A percentile compares a stretch with the other conserved stretches of the same genome.
Evolutionary conservation across 257 asterid genomes (phyloP).

Genomic region (Solanum pimpinellifolium): DNA sequence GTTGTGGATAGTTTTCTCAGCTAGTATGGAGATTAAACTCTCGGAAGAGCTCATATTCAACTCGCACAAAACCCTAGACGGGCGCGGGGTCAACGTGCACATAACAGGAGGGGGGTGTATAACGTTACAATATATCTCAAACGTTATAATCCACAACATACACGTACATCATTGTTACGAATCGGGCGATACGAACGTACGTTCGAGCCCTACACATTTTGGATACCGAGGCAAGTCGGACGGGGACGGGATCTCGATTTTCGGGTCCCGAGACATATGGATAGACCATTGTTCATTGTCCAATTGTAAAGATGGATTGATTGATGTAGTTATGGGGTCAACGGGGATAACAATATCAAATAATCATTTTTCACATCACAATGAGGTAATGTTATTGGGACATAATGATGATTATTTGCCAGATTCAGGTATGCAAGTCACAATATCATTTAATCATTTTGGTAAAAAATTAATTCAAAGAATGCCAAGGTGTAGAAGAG

Average conservation of each 20-base stretch:
- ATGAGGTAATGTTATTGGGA: slow-evolving; percentile 64
- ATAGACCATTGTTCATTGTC: slow-evolving; percentile 64
- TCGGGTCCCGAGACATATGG: slow-evolving; percentile 56
- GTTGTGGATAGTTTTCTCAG: slow-evolving; percentile 60
- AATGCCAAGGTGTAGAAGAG: slow-evolving; percentile 77
- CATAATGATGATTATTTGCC: slow-evolving; percentile 60
- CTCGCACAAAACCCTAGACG: slow-evolving; percentile 60
- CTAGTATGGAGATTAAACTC: slow-evolving; percentile 53
- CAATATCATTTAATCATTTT: slow-evolving; percentile 61
- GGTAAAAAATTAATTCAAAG: slow-evolving; percentile 54
- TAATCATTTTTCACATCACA: slow-evolving; percentile 54
- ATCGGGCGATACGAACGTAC: slow-evolving; percentile 43
- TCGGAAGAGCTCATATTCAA: slow-evolving; percentile 61
- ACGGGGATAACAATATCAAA: slow-evolving; percentile 61
- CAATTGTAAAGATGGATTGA: slow-evolving; percentile 59
- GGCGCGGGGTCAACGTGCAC: slow-evolving; percentile 52
- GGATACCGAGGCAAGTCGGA: slow-evolving; percentile 52
- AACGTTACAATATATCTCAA: slow-evolving; percentile 41
- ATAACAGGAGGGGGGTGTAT: slow-evolving; percentile 65
- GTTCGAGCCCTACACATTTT: slow-evolving; percentile 65
- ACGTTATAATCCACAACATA: slow-evolving; percentile 61
- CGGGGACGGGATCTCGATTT: slow-evolving; percentile 67
- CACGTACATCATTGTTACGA: slow-evolving; percentile 57
- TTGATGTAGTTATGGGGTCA: slow-evolving; percentile 67
- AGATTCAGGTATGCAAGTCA: slow-evolving; percentile 79